Evolutionary conservation across 2,329 filamentous ascomycete genomes (phyloP).

Genomic region (Parafenestella ontariensis): DNA sequence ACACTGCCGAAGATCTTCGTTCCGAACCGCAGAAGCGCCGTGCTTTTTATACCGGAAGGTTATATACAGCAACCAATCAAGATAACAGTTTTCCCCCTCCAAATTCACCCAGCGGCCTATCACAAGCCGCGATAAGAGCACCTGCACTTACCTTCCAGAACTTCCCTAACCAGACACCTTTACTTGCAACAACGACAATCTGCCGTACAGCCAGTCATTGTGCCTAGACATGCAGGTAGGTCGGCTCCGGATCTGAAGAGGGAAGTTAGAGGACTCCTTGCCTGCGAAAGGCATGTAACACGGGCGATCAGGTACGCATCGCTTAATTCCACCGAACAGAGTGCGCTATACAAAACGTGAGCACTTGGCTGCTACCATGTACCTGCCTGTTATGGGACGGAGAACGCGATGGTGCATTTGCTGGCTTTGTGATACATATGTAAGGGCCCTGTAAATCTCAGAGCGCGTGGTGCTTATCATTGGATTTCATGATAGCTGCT

Average conservation of each 20-base stretch:
- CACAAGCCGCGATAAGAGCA: constrained; percentile 37
- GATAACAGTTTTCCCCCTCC: constrained; percentile 21
- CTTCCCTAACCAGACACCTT: constrained; percentile 12
- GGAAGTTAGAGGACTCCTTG: constrained; percentile 34
- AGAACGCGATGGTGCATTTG: constrained; percentile 24
- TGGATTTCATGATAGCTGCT: constrained; percentile 24
- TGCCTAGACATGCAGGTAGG: constrained; percentile 29
- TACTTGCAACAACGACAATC: constrained; percentile 25
- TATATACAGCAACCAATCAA: constrained; percentile 36
- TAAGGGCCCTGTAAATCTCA: constrained; percentile 8
- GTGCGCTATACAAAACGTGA: constrained; percentile 23
- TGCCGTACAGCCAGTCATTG: constrained; percentile 24
- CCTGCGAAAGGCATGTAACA: constrained; percentile 7
- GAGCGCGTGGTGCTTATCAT: constrained; percentile 39
- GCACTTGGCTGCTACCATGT: constrained; percentile 23
- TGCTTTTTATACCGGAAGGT: constrained; percentile 12
- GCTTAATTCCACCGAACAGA: constrained; percentile 16
- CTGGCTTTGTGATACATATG: constrained; percentile 15
- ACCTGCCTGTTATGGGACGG: constrained; percentile 38
- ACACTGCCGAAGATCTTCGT: constrained; percentile 15
- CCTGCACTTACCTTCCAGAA: constrained; percentile 14
- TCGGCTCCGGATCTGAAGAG: constrained; percentile 33
- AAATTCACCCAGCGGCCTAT: constrained; percentile 32
- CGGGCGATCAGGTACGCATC: constrained; percentile 30
- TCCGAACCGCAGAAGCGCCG: constrained; percentile 30